A percentile compares a stretch with the other conserved stretches of the same genome.
These are phyloP conservation scores for Populus nigra DNA, from an alignment of 345 rosid species.

Conservation along the genomic window DNA sequence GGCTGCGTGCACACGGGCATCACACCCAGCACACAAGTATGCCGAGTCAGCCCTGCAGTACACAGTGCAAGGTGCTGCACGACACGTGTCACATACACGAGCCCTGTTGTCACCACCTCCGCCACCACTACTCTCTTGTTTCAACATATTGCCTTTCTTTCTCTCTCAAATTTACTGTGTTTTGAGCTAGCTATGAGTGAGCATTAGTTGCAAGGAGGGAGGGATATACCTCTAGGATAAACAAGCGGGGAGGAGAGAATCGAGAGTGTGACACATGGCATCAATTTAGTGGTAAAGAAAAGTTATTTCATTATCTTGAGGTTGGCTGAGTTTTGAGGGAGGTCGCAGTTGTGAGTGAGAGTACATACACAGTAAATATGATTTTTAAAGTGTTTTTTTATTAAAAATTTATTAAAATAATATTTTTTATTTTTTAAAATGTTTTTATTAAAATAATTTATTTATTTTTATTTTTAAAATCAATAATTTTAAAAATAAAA, in stretches of 20 bases:
- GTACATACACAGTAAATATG: no score
- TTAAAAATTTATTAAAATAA: background rate
- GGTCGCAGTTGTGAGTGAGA: slow-evolving; percentile 8
- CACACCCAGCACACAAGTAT: slow-evolving; percentile 65
- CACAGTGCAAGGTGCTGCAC: slow-evolving; percentile 67
- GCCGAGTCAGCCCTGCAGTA: slow-evolving; percentile 83
- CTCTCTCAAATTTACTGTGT: background rate
- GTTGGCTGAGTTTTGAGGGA: slow-evolving; percentile 39
- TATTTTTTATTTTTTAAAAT: background rate
- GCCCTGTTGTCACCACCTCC: slow-evolving; percentile 48
- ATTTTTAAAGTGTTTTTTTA: no score
- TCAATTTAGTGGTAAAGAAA: slow-evolving; percentile 37
- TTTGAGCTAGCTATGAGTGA: background rate
- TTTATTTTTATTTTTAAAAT: no score
- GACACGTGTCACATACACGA: slow-evolving; percentile 69
- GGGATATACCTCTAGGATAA: slow-evolving; percentile 24
- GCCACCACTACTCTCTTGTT: slow-evolving; percentile 41
- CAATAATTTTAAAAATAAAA: no score
- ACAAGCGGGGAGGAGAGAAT: slow-evolving; percentile 35
- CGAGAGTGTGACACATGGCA: slow-evolving; percentile 43
- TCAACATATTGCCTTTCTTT: slow-evolving; percentile 46
- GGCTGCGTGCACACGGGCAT: slow-evolving; percentile 67
- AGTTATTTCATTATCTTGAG: slow-evolving; percentile 51
- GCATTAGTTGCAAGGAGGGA: slow-evolving; percentile 3
- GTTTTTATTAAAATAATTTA: no score